phyloP scores from a whole-genome alignment of 225 moss, liverwort and hornwort genomes.

The Asterella californica region DNA sequence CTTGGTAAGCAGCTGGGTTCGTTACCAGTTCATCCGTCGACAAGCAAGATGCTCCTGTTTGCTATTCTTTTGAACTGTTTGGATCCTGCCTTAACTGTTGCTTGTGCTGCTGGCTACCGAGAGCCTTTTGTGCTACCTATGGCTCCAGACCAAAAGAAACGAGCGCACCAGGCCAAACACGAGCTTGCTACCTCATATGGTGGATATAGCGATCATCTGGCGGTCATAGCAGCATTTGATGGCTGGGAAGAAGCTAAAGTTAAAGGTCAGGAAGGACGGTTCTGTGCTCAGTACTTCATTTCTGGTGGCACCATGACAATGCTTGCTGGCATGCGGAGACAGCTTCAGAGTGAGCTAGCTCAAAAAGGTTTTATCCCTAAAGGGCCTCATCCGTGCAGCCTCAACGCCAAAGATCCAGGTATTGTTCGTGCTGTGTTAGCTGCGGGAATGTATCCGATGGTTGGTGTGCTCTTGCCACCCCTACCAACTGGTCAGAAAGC shows the following conservation, averaged over 20 bases:
- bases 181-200: slow-evolving; percentile 73
- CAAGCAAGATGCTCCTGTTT: slow-evolving; percentile 96
- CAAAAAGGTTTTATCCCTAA: slow-evolving; percentile 84
- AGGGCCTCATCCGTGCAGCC: slow-evolving; percentile 78
- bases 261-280: slow-evolving; percentile 49
- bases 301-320: slow-evolving; percentile 78
- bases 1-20: slow-evolving; percentile 94
- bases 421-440: slow-evolving; percentile 87
- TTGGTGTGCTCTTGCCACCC: slow-evolving; percentile 80
- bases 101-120: slow-evolving; percentile 93
- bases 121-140: slow-evolving; percentile 96
- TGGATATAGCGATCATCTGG: slow-evolving; percentile 91
- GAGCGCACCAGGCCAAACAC: slow-evolving; percentile 73
- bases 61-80: slow-evolving; percentile 90
- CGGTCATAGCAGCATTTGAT: slow-evolving; percentile 93
- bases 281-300: slow-evolving; percentile 57
- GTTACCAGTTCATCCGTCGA: slow-evolving; percentile 91
- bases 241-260: slow-evolving; percentile 68
- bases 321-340: slow-evolving; percentile 91
- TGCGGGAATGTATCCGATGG: slow-evolving; percentile 97
- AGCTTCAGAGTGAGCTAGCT: slow-evolving; percentile 84
- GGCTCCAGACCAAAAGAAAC: slow-evolving; percentile 85
- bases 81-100: slow-evolving; percentile 89
- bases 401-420: slow-evolving; percentile 86
- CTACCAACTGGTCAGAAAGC: slow-evolving; percentile 53